phyloP scores from a whole-genome alignment of 306 rosid genomes.

The Rosa lucieae region DNA sequence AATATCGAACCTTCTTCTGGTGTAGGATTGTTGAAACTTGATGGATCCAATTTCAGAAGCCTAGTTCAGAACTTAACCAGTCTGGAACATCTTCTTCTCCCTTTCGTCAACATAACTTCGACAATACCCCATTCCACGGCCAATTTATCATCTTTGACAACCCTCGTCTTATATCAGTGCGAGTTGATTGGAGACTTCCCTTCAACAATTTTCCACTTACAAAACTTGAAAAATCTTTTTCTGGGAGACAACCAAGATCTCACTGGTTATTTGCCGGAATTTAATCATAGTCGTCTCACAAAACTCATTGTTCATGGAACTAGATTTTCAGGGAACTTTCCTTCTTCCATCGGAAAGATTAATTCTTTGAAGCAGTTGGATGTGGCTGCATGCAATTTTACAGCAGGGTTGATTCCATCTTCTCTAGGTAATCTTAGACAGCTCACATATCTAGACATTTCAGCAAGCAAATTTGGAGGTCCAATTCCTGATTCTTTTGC shows the following conservation, averaged over 20 bases:
- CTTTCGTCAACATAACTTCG: too few relatives aligned
- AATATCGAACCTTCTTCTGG: too few relatives aligned
- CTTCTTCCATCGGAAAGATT: background rate
- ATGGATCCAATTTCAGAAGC: background rate
- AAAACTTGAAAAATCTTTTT: too few relatives aligned
- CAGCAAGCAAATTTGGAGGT: background rate
- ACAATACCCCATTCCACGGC: too few relatives aligned
- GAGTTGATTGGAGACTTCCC: too few relatives aligned
- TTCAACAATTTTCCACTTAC: too few relatives aligned
- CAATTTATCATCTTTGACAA: too few relatives aligned
- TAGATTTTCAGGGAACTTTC: background rate
- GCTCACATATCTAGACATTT: background rate
- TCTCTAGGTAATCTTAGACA: background rate
- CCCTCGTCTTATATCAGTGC: too few relatives aligned
- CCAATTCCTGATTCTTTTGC: too few relatives aligned
- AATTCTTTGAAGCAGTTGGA: background rate
- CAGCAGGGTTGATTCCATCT: background rate
- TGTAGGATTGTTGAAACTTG: background rate
- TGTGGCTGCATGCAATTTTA: background rate
- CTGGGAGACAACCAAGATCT: too few relatives aligned
- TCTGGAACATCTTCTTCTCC: too few relatives aligned
- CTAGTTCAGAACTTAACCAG: background rate
- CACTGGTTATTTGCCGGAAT: slow-evolving; percentile 14
- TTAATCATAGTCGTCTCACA: background rate
- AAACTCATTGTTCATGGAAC: background rate